A percentile compares a stretch with the other conserved stretches of the same genome.
These are phyloP conservation scores for Lomentospora prolificans DNA, from an alignment of 2,329 filamentous ascomycete species.

Conservation along the genomic window DNA sequence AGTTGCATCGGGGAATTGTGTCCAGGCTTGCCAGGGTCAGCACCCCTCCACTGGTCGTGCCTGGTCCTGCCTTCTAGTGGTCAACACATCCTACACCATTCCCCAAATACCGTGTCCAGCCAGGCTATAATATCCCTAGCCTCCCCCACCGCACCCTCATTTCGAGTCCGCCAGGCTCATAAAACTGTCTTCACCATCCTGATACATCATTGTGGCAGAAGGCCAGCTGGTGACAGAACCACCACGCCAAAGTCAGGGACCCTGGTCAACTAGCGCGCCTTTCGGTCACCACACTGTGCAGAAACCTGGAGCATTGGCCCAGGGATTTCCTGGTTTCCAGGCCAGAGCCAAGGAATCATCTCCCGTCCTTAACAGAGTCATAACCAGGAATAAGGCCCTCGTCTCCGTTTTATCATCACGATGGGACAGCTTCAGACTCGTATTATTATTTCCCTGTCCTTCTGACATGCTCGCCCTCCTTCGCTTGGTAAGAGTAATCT, in stretches of 20 bases:
- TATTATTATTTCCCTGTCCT: neutral
- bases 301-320: neutral
- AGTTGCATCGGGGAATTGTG: neutral
- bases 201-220: too few relatives aligned
- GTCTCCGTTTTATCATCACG: neutral
- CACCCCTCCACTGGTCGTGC: neutral
- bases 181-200: too few relatives aligned
- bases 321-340: neutral
- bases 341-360: neutral
- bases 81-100: neutral
- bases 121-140: too few relatives aligned
- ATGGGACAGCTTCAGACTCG: neutral
- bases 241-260: too few relatives aligned
- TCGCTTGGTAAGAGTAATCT: neutral
- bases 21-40: neutral
- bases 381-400: neutral
- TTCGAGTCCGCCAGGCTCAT: too few relatives aligned
- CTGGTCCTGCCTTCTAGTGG: neutral
- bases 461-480: neutral
- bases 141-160: too few relatives aligned
- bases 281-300: neutral
- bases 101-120: too few relatives aligned
- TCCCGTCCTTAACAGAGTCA: neutral
- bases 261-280: neutral
- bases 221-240: too few relatives aligned